A percentile compares a stretch with the other conserved stretches of the same genome.
These are phyloP conservation scores for Aquilaria yunnanensis DNA, from an alignment of 345 rosid species.

Conservation along the genomic window DNA sequence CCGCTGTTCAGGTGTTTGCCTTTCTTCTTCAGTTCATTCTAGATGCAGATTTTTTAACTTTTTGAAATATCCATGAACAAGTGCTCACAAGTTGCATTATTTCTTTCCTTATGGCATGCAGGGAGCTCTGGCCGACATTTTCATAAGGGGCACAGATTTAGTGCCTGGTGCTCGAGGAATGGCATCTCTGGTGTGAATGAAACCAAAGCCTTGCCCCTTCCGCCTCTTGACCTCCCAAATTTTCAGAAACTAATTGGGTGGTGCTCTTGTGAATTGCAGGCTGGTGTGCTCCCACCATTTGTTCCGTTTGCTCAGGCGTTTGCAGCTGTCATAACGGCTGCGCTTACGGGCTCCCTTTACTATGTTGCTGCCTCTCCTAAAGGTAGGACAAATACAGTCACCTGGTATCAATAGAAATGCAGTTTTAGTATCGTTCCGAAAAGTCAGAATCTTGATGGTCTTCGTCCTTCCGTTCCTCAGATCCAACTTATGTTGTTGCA, in stretches of 20 bases:
- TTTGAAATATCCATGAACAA: neutral
- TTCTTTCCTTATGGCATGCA: slow-evolving; percentile 10
- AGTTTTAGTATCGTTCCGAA: neutral
- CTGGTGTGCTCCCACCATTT: slow-evolving; percentile 86
- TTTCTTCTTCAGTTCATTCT: neutral
- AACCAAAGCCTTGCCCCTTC: neutral
- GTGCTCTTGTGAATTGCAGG: slow-evolving; percentile 30
- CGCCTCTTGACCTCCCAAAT: neutral
- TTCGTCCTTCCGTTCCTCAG: slow-evolving; percentile 30
- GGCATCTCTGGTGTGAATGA: slow-evolving; percentile 61
- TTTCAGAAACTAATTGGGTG: slow-evolving; percentile 1
- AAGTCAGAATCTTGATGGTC: slow-evolving; percentile 2
- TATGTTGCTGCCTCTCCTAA: slow-evolving; percentile 86
- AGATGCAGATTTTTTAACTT: no score
- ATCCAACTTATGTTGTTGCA: slow-evolving; percentile 84
- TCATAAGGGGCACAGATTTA: slow-evolving; percentile 71
- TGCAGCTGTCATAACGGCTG: slow-evolving; percentile 90
- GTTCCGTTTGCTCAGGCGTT: slow-evolving; percentile 97
- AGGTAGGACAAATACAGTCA: slow-evolving; percentile 32
- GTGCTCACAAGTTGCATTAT: neutral
- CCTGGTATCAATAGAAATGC: no score
- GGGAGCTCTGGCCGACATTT: slow-evolving; percentile 90
- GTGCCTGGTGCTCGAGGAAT: slow-evolving; percentile 68
- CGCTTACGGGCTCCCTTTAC: slow-evolving; percentile 88
- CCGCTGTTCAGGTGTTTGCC: slow-evolving; percentile 74